Base-by-base conservation (phyloP, 225 moss, liverwort and hornwort species). In the Pseudoscleropodium purum region DNA sequence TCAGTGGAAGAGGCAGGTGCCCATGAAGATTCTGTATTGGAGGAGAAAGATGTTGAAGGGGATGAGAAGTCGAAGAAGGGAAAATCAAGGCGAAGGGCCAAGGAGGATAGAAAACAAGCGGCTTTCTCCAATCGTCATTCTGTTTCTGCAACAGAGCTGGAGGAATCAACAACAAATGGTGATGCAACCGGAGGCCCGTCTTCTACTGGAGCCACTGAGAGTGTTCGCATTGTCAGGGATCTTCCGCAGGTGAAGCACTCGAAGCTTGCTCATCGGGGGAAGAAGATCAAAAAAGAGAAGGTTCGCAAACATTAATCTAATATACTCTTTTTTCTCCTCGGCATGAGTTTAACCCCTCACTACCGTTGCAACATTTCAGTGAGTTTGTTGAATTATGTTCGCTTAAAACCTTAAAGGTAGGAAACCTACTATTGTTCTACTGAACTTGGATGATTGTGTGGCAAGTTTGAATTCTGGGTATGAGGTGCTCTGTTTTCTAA, bases 41-140 rank as follows among this genome's bases (percentile, higher is more conserved):
- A 94, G 85, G 92, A 94, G 83, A 91, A 75, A 84, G 85, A 87
- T 62, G 34, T 84, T 41, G 92, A 92, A 41, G 91, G 89, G 85
- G 86, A 90, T 68, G 90, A 91, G 85, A 89, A 92, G 77, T 79
- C 85, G 90, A 92, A 92, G 90, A 96, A 93, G 83, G 87, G 85
- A 30, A 95, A 95, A 74, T 54, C 90, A 81, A 96, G 91, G 88
- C 96, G 95, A 86, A 96, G 91, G 80, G 92, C 96, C 47, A 98
- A 95, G 89, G 91, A 95, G 82, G 97, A 97, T 68, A 92, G 92
- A 62, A 92, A 95, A 79, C 95, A 92, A 85, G 87, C 90, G 81
- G 94, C 95, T 94, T 93, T 91, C 24, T 91, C 91, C n/a, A 92
- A 84, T 91, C 94, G 95, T 75, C 95, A 89, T 79, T 87, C 89